Conservation (phyloP, 148 eudicot genomes). For the Rhododendron molle region DNA sequence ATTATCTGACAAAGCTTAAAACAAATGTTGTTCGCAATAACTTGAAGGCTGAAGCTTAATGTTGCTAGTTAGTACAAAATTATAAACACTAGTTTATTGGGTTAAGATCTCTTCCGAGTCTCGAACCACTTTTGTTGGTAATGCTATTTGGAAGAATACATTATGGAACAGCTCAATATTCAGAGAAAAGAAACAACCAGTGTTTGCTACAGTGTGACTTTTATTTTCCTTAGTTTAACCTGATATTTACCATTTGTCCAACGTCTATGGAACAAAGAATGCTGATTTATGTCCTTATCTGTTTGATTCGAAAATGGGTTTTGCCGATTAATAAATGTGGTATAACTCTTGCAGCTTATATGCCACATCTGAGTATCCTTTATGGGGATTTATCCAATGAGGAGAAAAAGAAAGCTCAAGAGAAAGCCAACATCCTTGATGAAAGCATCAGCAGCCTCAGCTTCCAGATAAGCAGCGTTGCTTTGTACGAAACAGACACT, state of each 20-base stretch:
- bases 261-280: neutral
- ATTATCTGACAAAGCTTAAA: too few species aligned
- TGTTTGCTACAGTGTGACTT: neutral
- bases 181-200: neutral
- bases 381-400: conserved; percentile 78
- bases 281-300: neutral
- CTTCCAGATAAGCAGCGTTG: conserved; percentile 66
- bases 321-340: neutral
- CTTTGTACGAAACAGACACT: conserved; percentile 71
- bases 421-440: conserved; percentile 63
- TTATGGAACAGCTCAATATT: neutral
- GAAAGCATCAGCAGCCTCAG: conserved; percentile 51
- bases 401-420: conserved; percentile 78
- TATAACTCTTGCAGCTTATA: conserved; percentile 59
- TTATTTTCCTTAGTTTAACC: neutral
- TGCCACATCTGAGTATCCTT: conserved; percentile 96
- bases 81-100: neutral
- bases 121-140: too few species aligned
- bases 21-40: too few species aligned
- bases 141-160: too few species aligned
- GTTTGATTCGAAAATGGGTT: neutral
- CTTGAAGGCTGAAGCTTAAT: neutral
- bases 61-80: neutral
- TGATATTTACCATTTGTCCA: neutral
- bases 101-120: too few species aligned